Base-by-base conservation (phyloP, 805 yeast genomes). In the Monosporozyma siamensis region DNA sequence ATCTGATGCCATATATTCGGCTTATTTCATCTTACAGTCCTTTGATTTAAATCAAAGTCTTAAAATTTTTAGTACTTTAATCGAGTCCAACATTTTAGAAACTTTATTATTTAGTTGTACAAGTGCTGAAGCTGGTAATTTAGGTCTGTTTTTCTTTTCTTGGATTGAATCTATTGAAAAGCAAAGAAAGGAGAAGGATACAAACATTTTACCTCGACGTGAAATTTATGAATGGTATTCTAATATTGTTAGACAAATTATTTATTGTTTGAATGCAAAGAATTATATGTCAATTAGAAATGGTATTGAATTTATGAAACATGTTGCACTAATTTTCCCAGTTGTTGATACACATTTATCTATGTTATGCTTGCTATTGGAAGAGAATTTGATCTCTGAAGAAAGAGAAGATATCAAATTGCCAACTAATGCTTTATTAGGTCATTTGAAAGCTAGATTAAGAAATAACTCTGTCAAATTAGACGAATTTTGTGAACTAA, bases 231-330 rank as follows among this genome's bases (percentile, higher is more conserved):
- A 69, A 7, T 82, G 82, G 74, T 87, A 86, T 54, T 48, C 61
- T 2, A 52, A 56, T 1, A 56, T 84, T 6, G 60, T 77, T 11
- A 58, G 61, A 6, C 55, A 59, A 43, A 45, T 46, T 9, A 51
- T 45, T 18, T 48, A 46, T 30, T 43, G 46, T 41, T 49, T 54
- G 24, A 47, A 39, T 46, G 63, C 50, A 26, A 47, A 65, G 3
- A 82, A 81, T 43, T 89, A 87, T 58, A 82, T 84, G 77, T 78
- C 83, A 2, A 72, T 92, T 41, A 75, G 88, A 43, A 89, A 88
- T 61, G 75, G 86, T 3, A 83, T 88, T 45, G 81, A 84, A 1
- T 76, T 86, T 51, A 66, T 88, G 66, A 85, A 81, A 55, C 78
- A 77, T 49, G 61, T 81, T 35, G 63, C 80, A 15, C 70, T 72